These are phyloP conservation scores for Elaeis guineensis DNA, from an alignment of 176 grass and related monocot genomes.

Conservation along the genomic window DNA sequence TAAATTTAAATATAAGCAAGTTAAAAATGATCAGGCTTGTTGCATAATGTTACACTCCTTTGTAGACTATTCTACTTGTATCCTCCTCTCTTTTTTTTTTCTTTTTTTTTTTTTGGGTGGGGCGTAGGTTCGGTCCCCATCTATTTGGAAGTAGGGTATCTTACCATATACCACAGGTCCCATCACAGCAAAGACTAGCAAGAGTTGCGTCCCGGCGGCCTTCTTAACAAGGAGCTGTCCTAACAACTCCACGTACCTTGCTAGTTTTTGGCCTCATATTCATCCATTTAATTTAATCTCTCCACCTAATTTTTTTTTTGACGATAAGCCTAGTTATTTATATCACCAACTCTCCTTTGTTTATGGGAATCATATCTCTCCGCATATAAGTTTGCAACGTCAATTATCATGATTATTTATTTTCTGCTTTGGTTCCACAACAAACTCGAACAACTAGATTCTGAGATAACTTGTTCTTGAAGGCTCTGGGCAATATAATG, in stretches of 20 bases:
- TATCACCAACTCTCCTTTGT: neutral
- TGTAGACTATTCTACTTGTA: too few relatives aligned
- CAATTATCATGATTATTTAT: neutral
- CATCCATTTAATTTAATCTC: neutral
- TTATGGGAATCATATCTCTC: neutral
- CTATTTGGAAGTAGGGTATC: neutral
- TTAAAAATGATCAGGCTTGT: too few relatives aligned
- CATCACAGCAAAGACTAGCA: neutral
- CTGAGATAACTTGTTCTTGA: too few relatives aligned
- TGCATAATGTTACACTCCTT: too few relatives aligned
- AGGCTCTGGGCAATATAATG: too few relatives aligned
- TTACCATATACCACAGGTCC: neutral
- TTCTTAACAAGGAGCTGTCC: neutral
- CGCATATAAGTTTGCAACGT: neutral
- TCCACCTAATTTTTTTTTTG: neutral
- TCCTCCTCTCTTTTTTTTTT: too few relatives aligned
- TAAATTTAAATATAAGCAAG: too few relatives aligned
- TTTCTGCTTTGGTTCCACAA: too few relatives aligned
- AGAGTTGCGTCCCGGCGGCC: neutral
- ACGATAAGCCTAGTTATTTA: neutral
- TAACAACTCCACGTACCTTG: neutral
- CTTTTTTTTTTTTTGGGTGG: too few relatives aligned
- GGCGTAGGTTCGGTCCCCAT: neutral
- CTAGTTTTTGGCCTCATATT: too few relatives aligned
- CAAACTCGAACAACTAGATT: too few relatives aligned